Percentiles rank a stretch among this genome's conserved stretches.
Evolutionary conservation across 495 filamentous ascomycete species (phyloP).

Genomic region (Aspergillus sparsus): DNA sequence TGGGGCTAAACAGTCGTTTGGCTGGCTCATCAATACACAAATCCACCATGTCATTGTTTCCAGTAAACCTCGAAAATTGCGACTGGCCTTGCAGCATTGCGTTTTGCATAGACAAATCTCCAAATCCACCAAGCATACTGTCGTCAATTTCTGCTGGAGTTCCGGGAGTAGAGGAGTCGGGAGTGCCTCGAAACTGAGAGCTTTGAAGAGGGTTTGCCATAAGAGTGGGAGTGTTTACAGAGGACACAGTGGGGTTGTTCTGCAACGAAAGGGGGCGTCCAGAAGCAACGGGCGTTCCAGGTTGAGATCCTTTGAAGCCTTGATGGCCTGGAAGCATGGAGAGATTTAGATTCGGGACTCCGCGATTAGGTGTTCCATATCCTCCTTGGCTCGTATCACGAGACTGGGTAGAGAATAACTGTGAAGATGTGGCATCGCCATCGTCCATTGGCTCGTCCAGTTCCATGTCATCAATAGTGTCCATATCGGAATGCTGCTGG

Average conservation of each 20-base stretch:
- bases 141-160: constrained; percentile 69
- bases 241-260: constrained; percentile 96
- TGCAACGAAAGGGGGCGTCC: constrained; percentile 67
- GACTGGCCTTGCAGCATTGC: constrained; percentile 57
- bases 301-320: constrained; percentile 80
- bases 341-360: constrained; percentile 68
- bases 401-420: constrained; percentile 57
- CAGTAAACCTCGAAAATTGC: constrained; percentile 47
- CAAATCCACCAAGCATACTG: constrained; percentile 55
- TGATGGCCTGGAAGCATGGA: constrained; percentile 71
- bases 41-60: constrained; percentile 61
- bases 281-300: constrained; percentile 77
- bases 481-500: constrained; percentile 65
- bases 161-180: constrained; percentile 72
- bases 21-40: constrained; percentile 94
- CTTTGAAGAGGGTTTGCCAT: constrained; percentile 64
- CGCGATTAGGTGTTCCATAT: constrained; percentile 72
- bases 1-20: constrained; percentile 86
- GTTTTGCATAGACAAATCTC: constrained; percentile 56
- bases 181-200: constrained; percentile 65
- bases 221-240: constrained; percentile 91
- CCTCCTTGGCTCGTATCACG: constrained; percentile 57
- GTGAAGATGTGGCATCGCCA: constrained; percentile 62
- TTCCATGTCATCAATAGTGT: constrained; percentile 93
- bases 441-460: constrained; percentile 80